Evolutionary conservation across 129 eudicot species (phyloP).

Genomic region (Helianthus tuberosus): DNA sequence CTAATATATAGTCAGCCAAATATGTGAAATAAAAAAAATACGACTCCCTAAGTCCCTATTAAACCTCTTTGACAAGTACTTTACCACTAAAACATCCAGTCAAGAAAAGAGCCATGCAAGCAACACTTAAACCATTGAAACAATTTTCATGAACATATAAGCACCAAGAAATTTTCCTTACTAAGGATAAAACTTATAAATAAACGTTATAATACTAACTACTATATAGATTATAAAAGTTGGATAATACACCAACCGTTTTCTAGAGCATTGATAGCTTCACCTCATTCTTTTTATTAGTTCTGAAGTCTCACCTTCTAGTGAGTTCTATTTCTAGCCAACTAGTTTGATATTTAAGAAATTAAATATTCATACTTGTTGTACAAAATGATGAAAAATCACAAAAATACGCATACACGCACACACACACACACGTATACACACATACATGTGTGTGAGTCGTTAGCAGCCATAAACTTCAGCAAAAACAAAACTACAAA

Average conservation of each 20-base stretch:
- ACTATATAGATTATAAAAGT: background rate
- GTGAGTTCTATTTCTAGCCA: background rate
- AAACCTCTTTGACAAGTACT: background rate
- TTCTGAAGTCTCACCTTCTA: background rate
- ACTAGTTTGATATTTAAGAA: background rate
- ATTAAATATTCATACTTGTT: background rate
- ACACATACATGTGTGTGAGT: background rate
- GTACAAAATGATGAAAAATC: slow-evolving; percentile 2
- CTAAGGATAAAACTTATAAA: background rate
- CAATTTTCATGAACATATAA: slow-evolving; percentile 8
- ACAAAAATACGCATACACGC: background rate
- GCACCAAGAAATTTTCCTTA: background rate
- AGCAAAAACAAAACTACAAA: background rate
- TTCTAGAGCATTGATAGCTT: background rate
- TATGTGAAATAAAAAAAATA: background rate
- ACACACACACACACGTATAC: background rate
- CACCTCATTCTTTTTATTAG: background rate
- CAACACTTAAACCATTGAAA: slow-evolving; percentile 4
- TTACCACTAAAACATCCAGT: background rate
- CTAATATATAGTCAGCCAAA: background rate
- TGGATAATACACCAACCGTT: background rate
- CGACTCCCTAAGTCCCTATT: background rate
- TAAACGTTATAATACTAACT: too few species aligned
- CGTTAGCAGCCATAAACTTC: slow-evolving; percentile 4
- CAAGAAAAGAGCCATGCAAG: background rate